Evolutionary conservation across 768 basidiomycete species (phyloP).

Genomic region (Rhodotorula graminis): DNA sequence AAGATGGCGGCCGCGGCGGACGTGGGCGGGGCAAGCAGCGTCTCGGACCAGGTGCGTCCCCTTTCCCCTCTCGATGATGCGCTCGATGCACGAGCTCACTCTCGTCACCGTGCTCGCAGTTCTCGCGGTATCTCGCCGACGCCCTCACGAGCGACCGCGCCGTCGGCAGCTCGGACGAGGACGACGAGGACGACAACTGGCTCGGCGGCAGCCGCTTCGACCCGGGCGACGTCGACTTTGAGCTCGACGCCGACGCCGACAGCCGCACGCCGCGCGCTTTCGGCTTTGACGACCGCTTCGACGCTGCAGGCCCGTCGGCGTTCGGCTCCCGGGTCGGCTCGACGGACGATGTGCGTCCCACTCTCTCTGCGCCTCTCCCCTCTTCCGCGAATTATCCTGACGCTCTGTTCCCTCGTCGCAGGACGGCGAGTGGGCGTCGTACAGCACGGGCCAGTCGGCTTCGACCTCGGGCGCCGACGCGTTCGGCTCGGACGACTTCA

Average conservation of each 20-base stretch:
- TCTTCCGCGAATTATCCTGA: not conserved
- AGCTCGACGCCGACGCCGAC: conserved; percentile 5
- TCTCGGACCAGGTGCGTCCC: conserved; percentile 52
- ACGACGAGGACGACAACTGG: conserved; percentile 40
- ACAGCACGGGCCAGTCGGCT: not conserved
- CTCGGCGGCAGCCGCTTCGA: conserved; percentile 25
- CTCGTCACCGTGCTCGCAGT: conserved; percentile 51
- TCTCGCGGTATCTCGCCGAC: conserved; percentile 70
- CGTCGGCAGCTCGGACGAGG: conserved; percentile 45
- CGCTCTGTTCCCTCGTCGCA: not conserved
- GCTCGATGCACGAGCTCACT: not conserved
- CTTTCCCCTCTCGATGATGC: not conserved
- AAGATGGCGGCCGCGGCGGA: conserved; percentile 52
- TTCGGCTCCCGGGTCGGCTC: conserved; percentile 3
- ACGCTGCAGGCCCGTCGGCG: not conserved
- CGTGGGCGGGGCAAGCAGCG: conserved; percentile 52
- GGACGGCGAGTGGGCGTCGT: conserved; percentile 35
- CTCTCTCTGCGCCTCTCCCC: not conserved
- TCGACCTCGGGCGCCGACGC: not conserved
- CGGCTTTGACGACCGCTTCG: conserved; percentile 41
- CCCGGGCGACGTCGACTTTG: conserved; percentile 31
- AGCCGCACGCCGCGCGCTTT: conserved; percentile 14
- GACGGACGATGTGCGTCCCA: conserved; percentile 18
- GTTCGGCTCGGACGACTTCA: conserved; percentile 24
- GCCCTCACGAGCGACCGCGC: conserved; percentile 56